These are phyloP conservation scores for Sungouiozyma ichnusensis DNA, from an alignment of 805 yeast species.

Conservation along the genomic window DNA sequence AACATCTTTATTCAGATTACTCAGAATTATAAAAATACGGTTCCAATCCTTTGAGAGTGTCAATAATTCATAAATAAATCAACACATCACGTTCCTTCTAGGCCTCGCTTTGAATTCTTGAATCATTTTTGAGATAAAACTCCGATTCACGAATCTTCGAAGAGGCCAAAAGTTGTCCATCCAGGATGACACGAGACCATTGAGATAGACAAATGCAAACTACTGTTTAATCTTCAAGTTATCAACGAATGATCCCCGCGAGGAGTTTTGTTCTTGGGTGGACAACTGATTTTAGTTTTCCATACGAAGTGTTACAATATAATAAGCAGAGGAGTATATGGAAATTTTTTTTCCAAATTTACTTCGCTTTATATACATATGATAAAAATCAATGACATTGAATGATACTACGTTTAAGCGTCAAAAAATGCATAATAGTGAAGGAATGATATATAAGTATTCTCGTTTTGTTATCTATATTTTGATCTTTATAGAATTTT, in stretches of 20 bases:
- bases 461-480: too few relatives aligned
- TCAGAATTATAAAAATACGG: neutral
- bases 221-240: neutral
- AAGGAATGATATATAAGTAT: too few relatives aligned
- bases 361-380: conserved; percentile 1
- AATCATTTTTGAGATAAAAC: conserved; percentile 27
- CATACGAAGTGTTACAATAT: too few relatives aligned
- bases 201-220: neutral
- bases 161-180: conserved; percentile 27
- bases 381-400: neutral
- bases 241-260: neutral
- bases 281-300: too few relatives aligned
- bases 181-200: neutral
- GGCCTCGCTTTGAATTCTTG: conserved; percentile 41
- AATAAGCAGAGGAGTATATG: neutral
- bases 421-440: too few relatives aligned
- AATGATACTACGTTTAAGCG: neutral
- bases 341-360: neutral
- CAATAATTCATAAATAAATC: neutral
- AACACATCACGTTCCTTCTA: conserved; percentile 16
- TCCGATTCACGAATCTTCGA: conserved; percentile 35
- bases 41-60: conserved; percentile 2
- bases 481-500: too few relatives aligned
- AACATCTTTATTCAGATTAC: neutral
- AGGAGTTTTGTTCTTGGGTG: neutral